Evolutionary conservation across 1,284 basidiomycete genomes (phyloP).

Genomic region (Heimioporus retisporus): DNA sequence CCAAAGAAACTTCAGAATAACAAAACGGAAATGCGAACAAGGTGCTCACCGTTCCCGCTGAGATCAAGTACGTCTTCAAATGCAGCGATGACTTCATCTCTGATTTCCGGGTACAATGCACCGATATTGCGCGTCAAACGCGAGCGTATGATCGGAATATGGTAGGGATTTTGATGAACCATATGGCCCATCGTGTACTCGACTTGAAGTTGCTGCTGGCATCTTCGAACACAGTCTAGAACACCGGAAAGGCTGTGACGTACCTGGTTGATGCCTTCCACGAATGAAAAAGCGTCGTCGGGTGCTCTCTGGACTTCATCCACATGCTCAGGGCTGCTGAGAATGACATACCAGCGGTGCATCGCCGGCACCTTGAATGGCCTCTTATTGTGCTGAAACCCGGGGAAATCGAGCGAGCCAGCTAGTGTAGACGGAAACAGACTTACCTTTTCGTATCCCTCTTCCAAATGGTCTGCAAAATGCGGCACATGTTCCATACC

Average conservation of each 20-base stretch:
- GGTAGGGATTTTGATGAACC: constrained; percentile 39
- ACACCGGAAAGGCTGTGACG: background rate
- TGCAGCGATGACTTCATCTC: constrained; percentile 44
- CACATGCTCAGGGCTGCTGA: constrained; percentile 46
- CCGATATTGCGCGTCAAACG: constrained; percentile 45
- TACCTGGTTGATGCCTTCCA: constrained; percentile 20
- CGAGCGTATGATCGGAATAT: constrained; percentile 34
- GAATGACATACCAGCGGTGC: constrained; percentile 54
- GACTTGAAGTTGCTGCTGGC: background rate
- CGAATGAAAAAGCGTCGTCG: constrained; percentile 40
- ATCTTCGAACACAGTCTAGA: too few species aligned
- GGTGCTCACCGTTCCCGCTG: constrained; percentile 26
- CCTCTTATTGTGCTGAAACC: background rate
- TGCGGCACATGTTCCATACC: constrained; percentile 16
- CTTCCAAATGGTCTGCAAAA: constrained; percentile 16
- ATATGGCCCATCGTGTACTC: constrained; percentile 33
- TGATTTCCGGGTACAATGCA: constrained; percentile 36
- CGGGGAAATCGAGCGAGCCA: too few species aligned
- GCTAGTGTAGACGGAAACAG: too few species aligned
- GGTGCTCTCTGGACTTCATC: constrained; percentile 54
- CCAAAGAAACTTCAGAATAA: too few species aligned
- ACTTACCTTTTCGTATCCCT: constrained; percentile 28
- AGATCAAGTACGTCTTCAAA: constrained; percentile 39
- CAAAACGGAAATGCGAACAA: background rate
- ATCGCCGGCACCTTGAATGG: constrained; percentile 52